Evolutionary conservation across 768 basidiomycete species (phyloP).

Genomic region (Lyophyllum atratum): DNA sequence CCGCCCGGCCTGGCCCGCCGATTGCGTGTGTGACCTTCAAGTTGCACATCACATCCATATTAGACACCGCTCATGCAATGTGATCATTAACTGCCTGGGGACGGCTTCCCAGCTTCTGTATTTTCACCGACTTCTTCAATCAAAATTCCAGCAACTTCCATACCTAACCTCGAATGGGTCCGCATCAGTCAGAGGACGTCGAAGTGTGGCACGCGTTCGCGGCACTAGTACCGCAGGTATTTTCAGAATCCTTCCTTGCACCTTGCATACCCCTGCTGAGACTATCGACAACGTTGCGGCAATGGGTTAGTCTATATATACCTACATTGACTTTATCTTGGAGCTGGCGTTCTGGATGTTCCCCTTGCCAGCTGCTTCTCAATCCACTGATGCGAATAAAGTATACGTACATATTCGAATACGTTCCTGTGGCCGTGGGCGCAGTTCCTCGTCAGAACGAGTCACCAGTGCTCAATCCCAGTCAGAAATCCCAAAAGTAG

Average conservation of each 20-base stretch:
- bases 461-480: not conserved
- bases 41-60: not conserved
- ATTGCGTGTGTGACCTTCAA: not conserved
- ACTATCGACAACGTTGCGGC: not conserved
- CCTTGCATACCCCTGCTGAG: too few species aligned
- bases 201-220: not conserved
- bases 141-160: conserved; percentile 15
- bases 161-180: not conserved
- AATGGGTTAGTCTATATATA: not conserved
- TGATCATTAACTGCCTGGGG: not conserved
- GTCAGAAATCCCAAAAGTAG: not conserved
- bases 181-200: conserved; percentile 5
- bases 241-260: too few species aligned
- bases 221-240: not conserved
- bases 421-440: not conserved
- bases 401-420: not conserved
- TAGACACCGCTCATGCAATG: not conserved
- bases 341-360: not conserved
- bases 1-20: too few species aligned
- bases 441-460: not conserved
- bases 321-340: not conserved
- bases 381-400: not conserved
- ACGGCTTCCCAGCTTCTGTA: conserved; percentile 2
- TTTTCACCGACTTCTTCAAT: conserved; percentile 2
- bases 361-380: not conserved